Evolutionary conservation across 2,329 filamentous ascomycete genomes (phyloP).

Genomic region (Scedosporium boydii): DNA sequence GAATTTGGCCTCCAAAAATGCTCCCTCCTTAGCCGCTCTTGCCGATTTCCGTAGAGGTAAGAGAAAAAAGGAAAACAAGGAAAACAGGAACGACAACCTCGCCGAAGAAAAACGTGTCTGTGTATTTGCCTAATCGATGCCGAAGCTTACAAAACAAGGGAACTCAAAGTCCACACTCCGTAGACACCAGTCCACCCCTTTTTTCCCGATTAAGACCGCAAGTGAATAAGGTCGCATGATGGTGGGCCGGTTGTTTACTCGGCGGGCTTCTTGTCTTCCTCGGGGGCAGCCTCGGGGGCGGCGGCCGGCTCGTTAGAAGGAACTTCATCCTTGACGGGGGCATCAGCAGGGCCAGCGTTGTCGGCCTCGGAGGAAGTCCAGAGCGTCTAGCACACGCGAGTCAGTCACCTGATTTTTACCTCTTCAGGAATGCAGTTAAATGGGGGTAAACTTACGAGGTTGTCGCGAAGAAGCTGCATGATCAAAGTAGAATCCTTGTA

Average conservation of each 20-base stretch:
- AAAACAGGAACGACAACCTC: conserved; percentile 15
- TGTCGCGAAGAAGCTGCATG: conserved; percentile 97
- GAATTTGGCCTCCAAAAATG: conserved; percentile 28
- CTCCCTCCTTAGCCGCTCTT: conserved; percentile 25
- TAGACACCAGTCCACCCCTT: conserved; percentile 50
- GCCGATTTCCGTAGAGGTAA: conserved; percentile 25
- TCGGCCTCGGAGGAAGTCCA: conserved; percentile 99
- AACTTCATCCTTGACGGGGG: conserved; percentile 31
- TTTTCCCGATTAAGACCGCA: conserved; percentile 30
- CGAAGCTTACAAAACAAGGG: conserved; percentile 17
- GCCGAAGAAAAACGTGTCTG: conserved; percentile 22
- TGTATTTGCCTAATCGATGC: conserved; percentile 39
- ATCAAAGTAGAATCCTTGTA: conserved; percentile 99
- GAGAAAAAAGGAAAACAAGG: background rate
- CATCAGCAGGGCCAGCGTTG: conserved; percentile 46
- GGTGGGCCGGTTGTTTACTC: conserved; percentile 36
- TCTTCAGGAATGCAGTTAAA: background rate
- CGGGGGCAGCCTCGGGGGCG: conserved; percentile 39
- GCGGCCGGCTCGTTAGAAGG: conserved; percentile 44
- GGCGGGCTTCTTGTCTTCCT: conserved; percentile 57
- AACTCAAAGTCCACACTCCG: conserved; percentile 34
- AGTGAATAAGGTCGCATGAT: conserved; percentile 14
- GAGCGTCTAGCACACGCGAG: conserved; percentile 58
- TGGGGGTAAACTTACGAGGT: conserved; percentile 57
- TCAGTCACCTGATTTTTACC: too few relatives aligned